Evolutionary conservation across 495 filamentous ascomycete species (phyloP).

Genomic region (Xylaria nigripes): DNA sequence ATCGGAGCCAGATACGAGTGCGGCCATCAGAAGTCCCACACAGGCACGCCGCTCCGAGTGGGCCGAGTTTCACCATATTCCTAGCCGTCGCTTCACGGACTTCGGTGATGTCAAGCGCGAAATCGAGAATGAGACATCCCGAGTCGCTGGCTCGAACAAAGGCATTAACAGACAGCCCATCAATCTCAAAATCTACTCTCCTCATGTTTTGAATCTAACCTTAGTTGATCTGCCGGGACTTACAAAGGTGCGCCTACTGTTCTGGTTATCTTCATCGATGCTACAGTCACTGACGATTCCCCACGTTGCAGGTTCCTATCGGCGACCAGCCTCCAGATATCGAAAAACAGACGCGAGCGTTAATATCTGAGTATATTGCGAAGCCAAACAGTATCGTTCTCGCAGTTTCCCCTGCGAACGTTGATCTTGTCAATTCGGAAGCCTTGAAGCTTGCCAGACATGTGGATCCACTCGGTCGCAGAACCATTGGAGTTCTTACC

Average conservation of each 20-base stretch:
- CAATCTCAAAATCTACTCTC: constrained; percentile 98
- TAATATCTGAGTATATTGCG: constrained; percentile 97
- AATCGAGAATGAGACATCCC: constrained; percentile 91
- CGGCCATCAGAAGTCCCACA: constrained; percentile 40
- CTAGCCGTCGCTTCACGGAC: constrained; percentile 81
- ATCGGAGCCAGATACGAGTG: constrained; percentile 56
- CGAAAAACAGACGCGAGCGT: constrained; percentile 93
- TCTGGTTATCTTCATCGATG: neutral
- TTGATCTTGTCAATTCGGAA: constrained; percentile 97
- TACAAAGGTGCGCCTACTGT: constrained; percentile 63
- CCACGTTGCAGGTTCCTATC: constrained; percentile 65
- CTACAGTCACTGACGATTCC: constrained; percentile 7
- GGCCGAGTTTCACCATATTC: constrained; percentile 95
- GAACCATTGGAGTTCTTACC: constrained; percentile 95
- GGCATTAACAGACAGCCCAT: constrained; percentile 97
- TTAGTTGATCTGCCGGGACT: constrained; percentile 92
- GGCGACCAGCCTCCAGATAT: constrained; percentile 97
- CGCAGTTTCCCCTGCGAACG: constrained; percentile 94
- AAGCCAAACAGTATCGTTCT: constrained; percentile 98
- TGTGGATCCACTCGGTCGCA: constrained; percentile 88
- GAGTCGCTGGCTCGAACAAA: constrained; percentile 96
- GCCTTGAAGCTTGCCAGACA: constrained; percentile 93
- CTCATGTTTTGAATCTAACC: constrained; percentile 91
- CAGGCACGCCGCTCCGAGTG: constrained; percentile 58
- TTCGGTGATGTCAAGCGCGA: constrained; percentile 90